Percentiles rank a stretch among this genome's conserved stretches.
Evolutionary conservation across 139 green algal genomes (phyloP).

Genomic region (Chlorella ohadii): DNA sequence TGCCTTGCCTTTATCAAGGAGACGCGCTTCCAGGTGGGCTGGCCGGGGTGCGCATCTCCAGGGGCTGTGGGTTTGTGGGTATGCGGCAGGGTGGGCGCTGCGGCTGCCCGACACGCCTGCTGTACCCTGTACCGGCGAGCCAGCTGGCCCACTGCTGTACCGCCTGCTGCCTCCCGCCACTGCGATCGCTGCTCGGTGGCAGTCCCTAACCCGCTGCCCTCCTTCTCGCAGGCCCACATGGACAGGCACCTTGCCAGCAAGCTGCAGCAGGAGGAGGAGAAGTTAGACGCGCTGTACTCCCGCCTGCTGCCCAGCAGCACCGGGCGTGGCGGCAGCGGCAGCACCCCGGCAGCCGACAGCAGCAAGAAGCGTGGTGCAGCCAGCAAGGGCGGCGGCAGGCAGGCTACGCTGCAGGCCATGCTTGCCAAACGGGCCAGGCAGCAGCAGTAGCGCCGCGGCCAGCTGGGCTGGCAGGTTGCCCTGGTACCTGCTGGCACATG

Average conservation of each 20-base stretch:
- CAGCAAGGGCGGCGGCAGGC: background rate
- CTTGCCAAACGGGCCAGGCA: background rate
- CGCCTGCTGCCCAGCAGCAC: background rate
- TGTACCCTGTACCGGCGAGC: too few species aligned
- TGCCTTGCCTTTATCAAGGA: background rate
- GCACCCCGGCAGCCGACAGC: too few species aligned
- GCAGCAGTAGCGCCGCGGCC: background rate
- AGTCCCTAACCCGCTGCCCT: background rate
- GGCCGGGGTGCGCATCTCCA: too few species aligned
- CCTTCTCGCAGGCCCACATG: background rate
- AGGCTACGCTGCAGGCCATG: background rate
- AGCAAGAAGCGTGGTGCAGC: background rate
- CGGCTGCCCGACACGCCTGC: too few species aligned
- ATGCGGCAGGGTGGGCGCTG: too few species aligned
- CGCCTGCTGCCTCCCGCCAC: too few species aligned
- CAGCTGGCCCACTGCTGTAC: too few species aligned
- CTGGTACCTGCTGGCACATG: too few species aligned
- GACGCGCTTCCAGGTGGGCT: background rate
- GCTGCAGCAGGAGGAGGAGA: conserved; percentile 28
- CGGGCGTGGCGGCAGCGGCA: background rate
- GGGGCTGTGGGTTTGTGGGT: too few species aligned
- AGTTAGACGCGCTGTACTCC: background rate
- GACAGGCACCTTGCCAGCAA: conserved; percentile 6
- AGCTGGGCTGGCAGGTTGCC: background rate
- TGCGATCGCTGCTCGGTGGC: too few species aligned